Percentiles rank a stretch among this genome's conserved stretches.
These are phyloP conservation scores for Septoria linicola DNA, from an alignment of 2,329 filamentous ascomycete species.

Conservation along the genomic window DNA sequence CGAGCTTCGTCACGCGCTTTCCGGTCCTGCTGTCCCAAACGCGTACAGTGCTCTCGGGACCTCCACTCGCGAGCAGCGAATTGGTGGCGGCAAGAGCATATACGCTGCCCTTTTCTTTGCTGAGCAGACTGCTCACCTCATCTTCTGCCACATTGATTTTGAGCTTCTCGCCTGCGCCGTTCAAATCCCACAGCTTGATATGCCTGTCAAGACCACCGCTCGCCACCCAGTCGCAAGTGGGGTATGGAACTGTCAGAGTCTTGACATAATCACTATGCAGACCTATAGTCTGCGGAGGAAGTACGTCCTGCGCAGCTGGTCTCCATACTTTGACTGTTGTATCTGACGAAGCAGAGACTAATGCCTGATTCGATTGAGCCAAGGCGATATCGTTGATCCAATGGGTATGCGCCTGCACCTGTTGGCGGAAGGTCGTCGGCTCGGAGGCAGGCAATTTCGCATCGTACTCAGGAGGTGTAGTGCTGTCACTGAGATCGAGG, in stretches of 20 bases:
- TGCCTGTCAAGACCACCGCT: slow-evolving; percentile 91
- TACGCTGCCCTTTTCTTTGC: slow-evolving; percentile 83
- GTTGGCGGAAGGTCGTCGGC: slow-evolving; percentile 57
- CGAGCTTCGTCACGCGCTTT: slow-evolving; percentile 90
- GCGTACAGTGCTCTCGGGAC: slow-evolving; percentile 87
- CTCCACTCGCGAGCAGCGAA: slow-evolving; percentile 83
- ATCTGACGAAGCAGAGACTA: slow-evolving; percentile 91
- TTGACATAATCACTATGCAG: slow-evolving; percentile 97
- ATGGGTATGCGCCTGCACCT: slow-evolving; percentile 82
- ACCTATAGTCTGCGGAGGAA: slow-evolving; percentile 77
- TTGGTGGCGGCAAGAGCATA: slow-evolving; percentile 83
- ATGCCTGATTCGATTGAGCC: slow-evolving; percentile 71
- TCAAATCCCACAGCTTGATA: slow-evolving; percentile 90
- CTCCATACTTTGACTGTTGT: slow-evolving; percentile 91
- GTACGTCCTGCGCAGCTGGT: slow-evolving; percentile 62
- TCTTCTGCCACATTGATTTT: slow-evolving; percentile 84
- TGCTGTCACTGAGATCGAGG: slow-evolving; percentile 57
- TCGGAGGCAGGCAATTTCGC: slow-evolving; percentile 38
- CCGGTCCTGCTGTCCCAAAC: slow-evolving; percentile 89
- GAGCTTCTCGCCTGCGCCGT: slow-evolving; percentile 78
- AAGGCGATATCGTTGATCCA: slow-evolving; percentile 94
- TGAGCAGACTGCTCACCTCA: slow-evolving; percentile 67
- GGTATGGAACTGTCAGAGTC: slow-evolving; percentile 75
- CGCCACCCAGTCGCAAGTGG: slow-evolving; percentile 78
- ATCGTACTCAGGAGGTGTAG: slow-evolving; percentile 37